A percentile compares a stretch with the other conserved stretches of the same genome.
These are phyloP conservation scores for Aspergillus flavus DNA, from an alignment of 2,329 filamentous ascomycete genomes.

Conservation along the genomic window DNA sequence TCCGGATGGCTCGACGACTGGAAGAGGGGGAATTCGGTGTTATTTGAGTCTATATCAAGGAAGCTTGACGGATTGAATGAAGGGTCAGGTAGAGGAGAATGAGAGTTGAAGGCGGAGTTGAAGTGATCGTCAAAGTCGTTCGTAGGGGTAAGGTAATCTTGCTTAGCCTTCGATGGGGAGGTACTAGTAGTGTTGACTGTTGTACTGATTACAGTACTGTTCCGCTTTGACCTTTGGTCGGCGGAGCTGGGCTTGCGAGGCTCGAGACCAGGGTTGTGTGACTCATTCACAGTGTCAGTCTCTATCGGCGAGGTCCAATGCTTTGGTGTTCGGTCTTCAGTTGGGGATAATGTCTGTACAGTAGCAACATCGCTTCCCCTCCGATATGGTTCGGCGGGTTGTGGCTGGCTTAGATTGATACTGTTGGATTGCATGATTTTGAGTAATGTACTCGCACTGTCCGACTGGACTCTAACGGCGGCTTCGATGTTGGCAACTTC, in stretches of 20 bases:
- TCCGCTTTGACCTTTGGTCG: conserved; percentile 3
- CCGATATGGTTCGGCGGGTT: conserved; percentile 3
- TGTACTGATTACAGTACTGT: conserved; percentile 9
- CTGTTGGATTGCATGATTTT: conserved; percentile 36
- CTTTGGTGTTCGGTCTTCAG: conserved; percentile 6
- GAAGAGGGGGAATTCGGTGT: conserved; percentile 19
- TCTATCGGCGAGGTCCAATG: conserved; percentile 17
- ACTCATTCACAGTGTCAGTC: not conserved
- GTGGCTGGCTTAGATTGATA: conserved; percentile 10
- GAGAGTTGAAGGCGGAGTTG: conserved; percentile 9
- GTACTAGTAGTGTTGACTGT: conserved; percentile 4
- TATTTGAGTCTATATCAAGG: conserved; percentile 29
- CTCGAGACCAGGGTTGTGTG: not conserved
- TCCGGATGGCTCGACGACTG: conserved; percentile 17
- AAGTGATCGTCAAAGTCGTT: conserved; percentile 31
- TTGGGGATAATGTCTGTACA: conserved; percentile 12
- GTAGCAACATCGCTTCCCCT: conserved; percentile 22
- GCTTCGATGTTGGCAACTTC: conserved; percentile 38
- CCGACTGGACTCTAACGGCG: conserved; percentile 12
- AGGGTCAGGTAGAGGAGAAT: conserved; percentile 11
- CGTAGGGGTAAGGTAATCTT: conserved; percentile 22
- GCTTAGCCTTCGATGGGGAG: conserved; percentile 5
- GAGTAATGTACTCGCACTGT: conserved; percentile 32
- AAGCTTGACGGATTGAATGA: conserved; percentile 23
- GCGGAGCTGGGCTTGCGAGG: not conserved